These are phyloP conservation scores for Chenopodium berlandieri DNA, from an alignment of 148 eudicot species.

Conservation along the genomic window DNA sequence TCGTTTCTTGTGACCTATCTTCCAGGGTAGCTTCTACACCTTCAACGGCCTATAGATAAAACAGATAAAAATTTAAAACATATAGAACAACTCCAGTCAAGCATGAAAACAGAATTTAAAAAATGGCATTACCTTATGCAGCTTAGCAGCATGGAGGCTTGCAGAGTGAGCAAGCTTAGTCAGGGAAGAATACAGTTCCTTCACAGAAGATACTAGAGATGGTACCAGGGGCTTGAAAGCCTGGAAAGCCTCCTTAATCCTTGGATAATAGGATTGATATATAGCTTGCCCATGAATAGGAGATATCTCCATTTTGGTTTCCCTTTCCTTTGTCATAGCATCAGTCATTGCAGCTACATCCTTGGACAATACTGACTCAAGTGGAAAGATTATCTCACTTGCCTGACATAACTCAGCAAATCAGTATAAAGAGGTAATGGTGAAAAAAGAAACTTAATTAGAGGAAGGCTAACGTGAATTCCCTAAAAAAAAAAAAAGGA, in stretches of 20 bases:
- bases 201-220: conserved; percentile 62
- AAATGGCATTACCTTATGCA: conserved; percentile 70
- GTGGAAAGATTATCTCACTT: conserved; percentile 74
- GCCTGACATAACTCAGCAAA: conserved; percentile 49
- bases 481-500: not conserved
- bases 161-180: conserved; percentile 82
- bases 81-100: not conserved
- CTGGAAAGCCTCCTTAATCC: conserved; percentile 66
- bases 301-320: conserved; percentile 63
- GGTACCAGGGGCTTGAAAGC: conserved; percentile 74
- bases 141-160: conserved; percentile 88
- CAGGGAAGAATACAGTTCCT: conserved; percentile 75
- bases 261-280: conserved; percentile 72
- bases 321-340: conserved; percentile 82
- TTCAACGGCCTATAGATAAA: conserved; percentile 72
- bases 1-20: conserved; percentile 54
- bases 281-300: conserved; percentile 99
- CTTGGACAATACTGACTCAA: conserved; percentile 81
- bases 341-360: conserved; percentile 96
- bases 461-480: not conserved
- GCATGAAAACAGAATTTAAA: not conserved
- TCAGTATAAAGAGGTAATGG: conserved; percentile 7
- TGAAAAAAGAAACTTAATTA: not conserved
- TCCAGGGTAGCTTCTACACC: conserved; percentile 79
- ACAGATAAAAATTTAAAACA: conserved; percentile 4